Base-by-base conservation (phyloP, 495 filamentous ascomycete species). In the Penicillium coprophilum region DNA sequence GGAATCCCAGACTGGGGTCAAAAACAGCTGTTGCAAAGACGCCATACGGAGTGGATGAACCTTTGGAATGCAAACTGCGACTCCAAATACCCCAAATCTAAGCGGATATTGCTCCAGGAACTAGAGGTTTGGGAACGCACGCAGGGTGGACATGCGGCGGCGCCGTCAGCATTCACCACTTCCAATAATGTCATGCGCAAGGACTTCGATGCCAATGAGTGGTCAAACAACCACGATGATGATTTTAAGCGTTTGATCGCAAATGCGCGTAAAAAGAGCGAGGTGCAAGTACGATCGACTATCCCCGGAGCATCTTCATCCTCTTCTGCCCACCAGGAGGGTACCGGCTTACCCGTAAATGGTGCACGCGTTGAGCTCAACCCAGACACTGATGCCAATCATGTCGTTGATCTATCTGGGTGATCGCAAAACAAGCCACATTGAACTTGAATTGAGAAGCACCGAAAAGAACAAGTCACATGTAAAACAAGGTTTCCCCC, bases 41-140 rank as follows among this genome's bases (percentile, higher is more conserved):
- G 94, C 55, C 92, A 97, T 60, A 89, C 82, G 1, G 94, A 99
- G 73, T 99, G 92, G 92, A 78, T 93, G 60, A 97, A 92, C 41
- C 67, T 97, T 24, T 97, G 90, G 87, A 99, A 99, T 68, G 90
- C 95, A 13, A 97, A 97, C 60, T 93, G 90, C 70, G 94, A 99
- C 68, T 87, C 91, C 3, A 82, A 79, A 51, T 73, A 70, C 4
- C 91, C 90, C 1, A 87, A 87, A 63, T 72, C 78, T 6, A 90
- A 89, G 60, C 68, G 74, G 4, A 86, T 93, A 46, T 64, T 98
- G 7, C 66, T 94, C 28, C 80, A 80, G 6, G 93, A 96, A 53
- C 65, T 98, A 17, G 87, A 92, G 23, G 63, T 80, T 2, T 97
- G 94, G 92, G 94, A 98, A 63, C 76, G 81, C 30, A 92, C 87